Evolutionary conservation across 2,329 filamentous ascomycete genomes (phyloP).

Genomic region (Aspergillus aculeatus): DNA sequence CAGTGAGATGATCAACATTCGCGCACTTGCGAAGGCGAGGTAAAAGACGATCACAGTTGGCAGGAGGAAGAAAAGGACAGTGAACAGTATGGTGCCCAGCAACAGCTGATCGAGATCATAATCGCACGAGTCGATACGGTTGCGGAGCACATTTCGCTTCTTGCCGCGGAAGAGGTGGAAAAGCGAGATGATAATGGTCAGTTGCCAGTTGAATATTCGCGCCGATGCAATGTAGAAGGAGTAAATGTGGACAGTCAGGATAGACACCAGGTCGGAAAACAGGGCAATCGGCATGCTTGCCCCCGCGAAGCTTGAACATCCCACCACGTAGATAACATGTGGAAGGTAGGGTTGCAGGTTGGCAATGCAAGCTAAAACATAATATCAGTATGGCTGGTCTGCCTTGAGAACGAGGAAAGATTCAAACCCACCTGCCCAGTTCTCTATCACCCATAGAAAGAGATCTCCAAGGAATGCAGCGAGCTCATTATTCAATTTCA

Average conservation of each 20-base stretch:
- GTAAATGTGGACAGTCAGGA: slow-evolving; percentile 93
- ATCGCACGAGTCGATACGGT: slow-evolving; percentile 97
- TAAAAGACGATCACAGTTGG: slow-evolving; percentile 97
- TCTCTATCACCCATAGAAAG: slow-evolving; percentile 97
- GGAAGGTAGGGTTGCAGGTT: slow-evolving; percentile 78
- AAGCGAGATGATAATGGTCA: slow-evolving; percentile 93
- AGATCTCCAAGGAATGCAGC: slow-evolving; percentile 92
- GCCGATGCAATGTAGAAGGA: slow-evolving; percentile 97
- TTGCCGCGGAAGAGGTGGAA: slow-evolving; percentile 98
- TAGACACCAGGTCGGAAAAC: slow-evolving; percentile 87
- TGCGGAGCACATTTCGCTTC: slow-evolving; percentile 94
- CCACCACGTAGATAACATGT: slow-evolving; percentile 84
- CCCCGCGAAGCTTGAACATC: slow-evolving; percentile 90
- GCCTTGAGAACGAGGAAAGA: not conserved
- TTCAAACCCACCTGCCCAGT: slow-evolving; percentile 72
- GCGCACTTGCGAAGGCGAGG: slow-evolving; percentile 87
- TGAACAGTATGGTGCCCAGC: slow-evolving; percentile 94
- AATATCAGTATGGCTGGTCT: slow-evolving; percentile 17
- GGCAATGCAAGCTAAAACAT: slow-evolving; percentile 65
- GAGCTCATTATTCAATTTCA: slow-evolving; percentile 93
- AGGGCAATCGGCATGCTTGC: slow-evolving; percentile 96
- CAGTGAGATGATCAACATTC: slow-evolving; percentile 91
- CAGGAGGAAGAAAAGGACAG: slow-evolving; percentile 87
- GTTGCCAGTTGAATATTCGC: slow-evolving; percentile 97
- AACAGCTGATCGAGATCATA: slow-evolving; percentile 97